Conservation (phyloP, 495 filamentous ascomycete genomes). For the Penicillium longicatenatum region DNA sequence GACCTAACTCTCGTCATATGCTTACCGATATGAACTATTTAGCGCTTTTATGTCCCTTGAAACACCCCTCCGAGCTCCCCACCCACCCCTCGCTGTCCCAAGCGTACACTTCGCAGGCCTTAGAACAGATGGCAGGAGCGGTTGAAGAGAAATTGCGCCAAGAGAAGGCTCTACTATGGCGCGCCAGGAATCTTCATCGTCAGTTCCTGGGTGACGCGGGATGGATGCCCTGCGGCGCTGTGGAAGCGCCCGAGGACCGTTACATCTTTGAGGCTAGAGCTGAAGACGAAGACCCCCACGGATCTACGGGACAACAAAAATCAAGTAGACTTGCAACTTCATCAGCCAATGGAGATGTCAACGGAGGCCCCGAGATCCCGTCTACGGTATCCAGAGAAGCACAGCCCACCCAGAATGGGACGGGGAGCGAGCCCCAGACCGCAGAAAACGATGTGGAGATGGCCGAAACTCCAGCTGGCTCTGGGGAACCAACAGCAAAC, state of each 20-base stretch:
- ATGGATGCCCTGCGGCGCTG: slow-evolving; percentile 71
- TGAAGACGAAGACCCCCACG: slow-evolving; percentile 17
- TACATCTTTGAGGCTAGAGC: slow-evolving; percentile 45
- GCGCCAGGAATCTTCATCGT: slow-evolving; percentile 74
- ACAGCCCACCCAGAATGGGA: slow-evolving; percentile 16
- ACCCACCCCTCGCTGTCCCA: slow-evolving; percentile 80
- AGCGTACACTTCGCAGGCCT: slow-evolving; percentile 76
- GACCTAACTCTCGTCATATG: neutral
- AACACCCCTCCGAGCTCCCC: slow-evolving; percentile 80
- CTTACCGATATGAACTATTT: slow-evolving; percentile 14
- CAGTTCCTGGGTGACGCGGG: slow-evolving; percentile 76
- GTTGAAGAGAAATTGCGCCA: slow-evolving; percentile 71
- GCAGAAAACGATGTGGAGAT: slow-evolving; percentile 47
- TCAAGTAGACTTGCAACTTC: slow-evolving; percentile 17
- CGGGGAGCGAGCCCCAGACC: neutral
- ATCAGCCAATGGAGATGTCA: slow-evolving; percentile 7
- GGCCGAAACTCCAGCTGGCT: slow-evolving; percentile 31
- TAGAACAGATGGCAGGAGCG: slow-evolving; percentile 76
- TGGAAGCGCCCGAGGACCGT: slow-evolving; percentile 39
- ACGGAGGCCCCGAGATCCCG: slow-evolving; percentile 14
- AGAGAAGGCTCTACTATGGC: slow-evolving; percentile 74
- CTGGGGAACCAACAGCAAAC: slow-evolving; percentile 7
- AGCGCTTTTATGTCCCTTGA: slow-evolving; percentile 88
- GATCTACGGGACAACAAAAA: slow-evolving; percentile 21
- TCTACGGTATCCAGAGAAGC: slow-evolving; percentile 9